Conservation (phyloP, 2,329 filamentous ascomycete genomes). For the Colletotrichum sp. region DNA sequence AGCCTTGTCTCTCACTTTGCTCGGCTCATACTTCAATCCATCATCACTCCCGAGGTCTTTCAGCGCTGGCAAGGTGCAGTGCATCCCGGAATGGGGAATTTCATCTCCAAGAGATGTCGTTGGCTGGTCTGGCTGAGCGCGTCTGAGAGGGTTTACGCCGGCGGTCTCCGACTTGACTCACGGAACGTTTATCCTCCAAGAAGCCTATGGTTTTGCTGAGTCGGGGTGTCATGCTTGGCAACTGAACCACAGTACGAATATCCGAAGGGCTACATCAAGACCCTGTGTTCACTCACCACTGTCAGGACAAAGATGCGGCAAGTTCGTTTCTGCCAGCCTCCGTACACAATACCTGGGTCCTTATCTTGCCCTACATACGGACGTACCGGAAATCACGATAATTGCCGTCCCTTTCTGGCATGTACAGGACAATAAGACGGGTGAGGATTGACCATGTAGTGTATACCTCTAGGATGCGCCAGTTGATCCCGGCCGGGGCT, state of each 20-base stretch:
- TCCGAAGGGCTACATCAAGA: background rate
- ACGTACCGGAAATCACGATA: background rate
- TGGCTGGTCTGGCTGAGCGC: background rate
- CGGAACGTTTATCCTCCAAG: background rate
- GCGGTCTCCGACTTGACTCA: background rate
- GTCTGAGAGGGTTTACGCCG: background rate
- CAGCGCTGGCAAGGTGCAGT: background rate
- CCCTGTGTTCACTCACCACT: background rate
- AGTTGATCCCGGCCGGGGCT: constrained; percentile 6
- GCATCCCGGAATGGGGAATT: background rate
- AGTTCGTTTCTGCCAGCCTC: background rate
- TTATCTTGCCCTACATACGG: background rate
- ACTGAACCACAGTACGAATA: background rate
- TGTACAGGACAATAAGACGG: background rate
- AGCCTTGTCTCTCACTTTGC: background rate
- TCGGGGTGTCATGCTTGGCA: background rate
- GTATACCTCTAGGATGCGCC: background rate
- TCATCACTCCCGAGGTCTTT: background rate
- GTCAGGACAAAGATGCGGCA: background rate
- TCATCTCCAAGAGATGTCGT: background rate
- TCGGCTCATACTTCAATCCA: background rate
- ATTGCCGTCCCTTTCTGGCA: background rate
- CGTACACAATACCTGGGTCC: background rate
- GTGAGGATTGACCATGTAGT: background rate
- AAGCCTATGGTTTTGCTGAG: background rate